Base-by-base conservation (phyloP, 1,284 basidiomycete genomes). In the Cryptococcus wingfieldii region DNA sequence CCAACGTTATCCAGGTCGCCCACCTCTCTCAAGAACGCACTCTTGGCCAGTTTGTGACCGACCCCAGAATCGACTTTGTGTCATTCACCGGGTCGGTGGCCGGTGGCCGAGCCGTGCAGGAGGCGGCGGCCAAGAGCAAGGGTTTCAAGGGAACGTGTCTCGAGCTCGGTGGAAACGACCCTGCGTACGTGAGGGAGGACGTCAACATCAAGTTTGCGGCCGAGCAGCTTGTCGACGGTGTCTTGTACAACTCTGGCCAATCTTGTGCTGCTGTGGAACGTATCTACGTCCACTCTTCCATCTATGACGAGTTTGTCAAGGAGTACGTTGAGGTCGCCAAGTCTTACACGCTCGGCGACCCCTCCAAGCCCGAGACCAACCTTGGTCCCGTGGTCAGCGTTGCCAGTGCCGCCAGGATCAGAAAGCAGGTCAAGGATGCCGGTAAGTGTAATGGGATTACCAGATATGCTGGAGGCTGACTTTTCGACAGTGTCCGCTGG, bases 161-260 rank as follows among this genome's bases (percentile, higher is more conserved):
- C 46, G 81, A 98, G 86, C 83, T 98, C 16, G 94, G 94, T 5
- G 94, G 94, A 1, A 60, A 60, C 43, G 59, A 60, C 48, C 90
- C 94, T 7, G 94, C 94, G 0, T 98, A 96, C 68, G 92, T 97
- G 7, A 81, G 91, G 31, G 77, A 82, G 1, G 93, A 97, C 69
- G 92, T 88, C 1, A 85, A 97, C 75, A 70, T 95, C 5, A 83
- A 84, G 37, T 96, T 88, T 71, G 88, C 90, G 0, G 87, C 86
- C 3, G 83, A 83, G 25, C 87, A 97, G 70, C 82, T 97, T 10
- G 92, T 94, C 3, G 94, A 98, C 77, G 94, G 92, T 83, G 88
- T 90, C 28, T 86, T 94, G 79, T 98, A 92, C 82, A 97, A 97
- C 76, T 92, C 92, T 14, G 94, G 93, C 1, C 93, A 97, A 80